Base-by-base conservation (phyloP, 257 asterid species). In the Misopates orontium region DNA sequence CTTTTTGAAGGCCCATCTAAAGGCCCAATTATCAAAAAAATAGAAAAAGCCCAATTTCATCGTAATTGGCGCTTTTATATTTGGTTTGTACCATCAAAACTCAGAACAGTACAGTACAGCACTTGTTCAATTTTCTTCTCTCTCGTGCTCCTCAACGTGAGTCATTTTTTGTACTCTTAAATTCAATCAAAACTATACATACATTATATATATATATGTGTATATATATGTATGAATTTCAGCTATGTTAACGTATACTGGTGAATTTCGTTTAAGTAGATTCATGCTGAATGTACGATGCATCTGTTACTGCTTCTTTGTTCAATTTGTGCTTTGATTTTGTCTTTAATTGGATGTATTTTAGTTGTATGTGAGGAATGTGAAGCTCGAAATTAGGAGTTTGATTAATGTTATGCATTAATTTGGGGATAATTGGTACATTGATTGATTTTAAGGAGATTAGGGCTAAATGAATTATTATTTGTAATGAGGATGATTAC, bases 261-360 rank as follows among this genome's bases (percentile, higher is more conserved):
- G n/a, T 31, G 40, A 49, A 67, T 66, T 71, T 52, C 50, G 48
- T 20, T 21, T 58, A 18, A n/a, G 62, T 65, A 39, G 64, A 53
- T 40, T 76, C 49, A 10, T 22, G 59, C 45, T 20, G 75, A 68
- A 72, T n/a, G n/a, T n/a, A n/a, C n/a, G n/a, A n/a, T n/a, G n/a
- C n/a, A n/a, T n/a, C n/a, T n/a, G n/a, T n/a, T n/a, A n/a, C n/a
- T n/a, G n/a, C n/a, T n/a, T n/a, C n/a, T n/a, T n/a, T n/a, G n/a
- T n/a, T n/a, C n/a, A n/a, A n/a, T n/a, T n/a, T n/a, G n/a, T n/a
- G n/a, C n/a, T n/a, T n/a, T n/a, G n/a, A n/a, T n/a, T n/a, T n/a
- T n/a, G n/a, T n/a, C n/a, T n/a, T n/a, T n/a, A n/a, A n/a, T n/a
- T n/a, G n/a, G n/a, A n/a, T n/a, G n/a, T n/a, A n/a, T n/a, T n/a